Conservation (phyloP, 345 rosid species). For the Lepidium africanum region DNA sequence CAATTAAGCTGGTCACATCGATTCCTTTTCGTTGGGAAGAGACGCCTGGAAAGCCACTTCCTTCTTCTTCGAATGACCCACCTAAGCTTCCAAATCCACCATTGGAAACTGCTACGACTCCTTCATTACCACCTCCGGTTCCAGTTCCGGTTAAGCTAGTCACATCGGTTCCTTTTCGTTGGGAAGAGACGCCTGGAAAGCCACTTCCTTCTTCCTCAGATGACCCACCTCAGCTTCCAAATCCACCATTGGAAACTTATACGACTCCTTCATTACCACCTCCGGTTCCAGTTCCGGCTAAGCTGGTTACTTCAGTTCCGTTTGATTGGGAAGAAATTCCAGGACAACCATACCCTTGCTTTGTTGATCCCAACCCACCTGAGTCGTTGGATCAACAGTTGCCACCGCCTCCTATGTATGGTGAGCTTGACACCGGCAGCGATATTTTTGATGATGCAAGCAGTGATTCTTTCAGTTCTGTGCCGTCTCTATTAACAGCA, state of each 20-base stretch:
- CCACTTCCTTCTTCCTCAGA: slow-evolving; percentile 36
- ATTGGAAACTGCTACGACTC: background rate
- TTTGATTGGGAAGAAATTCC: slow-evolving; percentile 78
- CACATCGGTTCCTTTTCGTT: slow-evolving; percentile 56
- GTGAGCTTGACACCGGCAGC: background rate
- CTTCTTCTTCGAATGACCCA: slow-evolving; percentile 21
- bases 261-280: slow-evolving; percentile 1
- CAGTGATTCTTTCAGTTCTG: slow-evolving; percentile 47
- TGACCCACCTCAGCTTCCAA: slow-evolving; percentile 9
- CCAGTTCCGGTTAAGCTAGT: slow-evolving; percentile 46
- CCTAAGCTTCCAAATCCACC: slow-evolving; percentile 21
- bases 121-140: slow-evolving; percentile 16
- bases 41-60: slow-evolving; percentile 56
- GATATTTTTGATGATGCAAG: slow-evolving; percentile 9
- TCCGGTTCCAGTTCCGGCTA: slow-evolving; percentile 32
- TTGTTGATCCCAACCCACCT: slow-evolving; percentile 21
- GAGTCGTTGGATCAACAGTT: slow-evolving; percentile 21
- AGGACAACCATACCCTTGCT: slow-evolving; percentile 48
- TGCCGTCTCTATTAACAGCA: slow-evolving; percentile 40
- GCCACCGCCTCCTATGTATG: slow-evolving; percentile 35
- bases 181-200: slow-evolving; percentile 76
- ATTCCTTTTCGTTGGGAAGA: slow-evolving; percentile 83
- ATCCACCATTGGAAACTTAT: slow-evolving; percentile 7
- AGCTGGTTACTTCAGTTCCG: slow-evolving; percentile 59
- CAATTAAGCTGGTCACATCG: slow-evolving; percentile 57